Base-by-base conservation (phyloP, 2,329 filamentous ascomycete genomes). In the Calonectria montana region DNA sequence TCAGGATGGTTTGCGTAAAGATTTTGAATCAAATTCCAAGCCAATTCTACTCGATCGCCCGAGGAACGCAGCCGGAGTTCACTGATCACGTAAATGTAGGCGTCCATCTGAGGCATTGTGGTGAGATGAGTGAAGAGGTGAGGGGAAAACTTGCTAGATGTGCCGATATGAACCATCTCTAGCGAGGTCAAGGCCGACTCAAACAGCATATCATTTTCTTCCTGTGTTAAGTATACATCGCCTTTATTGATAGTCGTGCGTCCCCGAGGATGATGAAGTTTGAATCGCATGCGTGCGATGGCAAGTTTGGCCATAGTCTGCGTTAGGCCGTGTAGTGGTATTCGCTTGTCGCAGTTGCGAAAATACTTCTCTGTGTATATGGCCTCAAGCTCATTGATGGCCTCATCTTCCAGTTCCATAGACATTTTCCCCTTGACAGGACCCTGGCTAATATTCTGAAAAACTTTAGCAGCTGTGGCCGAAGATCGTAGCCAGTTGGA, bases 31-130 rank as follows among this genome's bases (percentile, higher is more conserved):
- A 80, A n/a, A 0, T 53, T 73, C 81, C 81, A 83, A 0, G 80
- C 80, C 10, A 73, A 12, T 0, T 25, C 70, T 0, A 82, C 76
- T 7, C 71, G 70, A 0, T 72, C 65, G 0, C 77, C 77, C 0
- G 65, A 70, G 0, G n/a, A 55, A 2, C 81, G 72, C 1, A 50
- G 37, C 3, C 80, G 77, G 10, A 83, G 70, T 1, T 82, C 80
- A n/a, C 80, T 81, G 0, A 82, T 64, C 0, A 82, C 72, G 8
- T 81, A 82, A 8, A 83, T 79, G 23, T 76, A 79, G 0, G 80
- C 80, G 13, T 83, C 81, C n/a, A 82, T 69, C 5, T 80, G 75
- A 3, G 72, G 70, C 23, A 75, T 79, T 9, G 76, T 70, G 1
- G 77, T 79, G 27, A 81, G 57, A 13, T 83, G 79, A 1, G 76